phyloP scores from a whole-genome alignment of 208 protist genomes.

The Leishmania martiniquensis region DNA sequence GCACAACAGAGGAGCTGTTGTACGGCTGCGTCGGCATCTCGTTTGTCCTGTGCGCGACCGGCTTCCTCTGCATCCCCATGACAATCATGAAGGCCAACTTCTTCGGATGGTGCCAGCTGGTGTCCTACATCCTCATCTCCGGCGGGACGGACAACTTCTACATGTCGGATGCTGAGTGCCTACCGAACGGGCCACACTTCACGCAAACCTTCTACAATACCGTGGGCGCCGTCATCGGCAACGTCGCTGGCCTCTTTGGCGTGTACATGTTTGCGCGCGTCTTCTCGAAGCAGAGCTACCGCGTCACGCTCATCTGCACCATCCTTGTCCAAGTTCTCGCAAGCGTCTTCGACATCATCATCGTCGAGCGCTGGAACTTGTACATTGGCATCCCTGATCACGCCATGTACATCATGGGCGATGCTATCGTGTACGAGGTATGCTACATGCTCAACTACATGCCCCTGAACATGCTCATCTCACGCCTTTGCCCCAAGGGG shows the following conservation, averaged over 20 bases:
- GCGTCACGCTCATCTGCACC: constrained; percentile 48
- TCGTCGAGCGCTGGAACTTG: constrained; percentile 66
- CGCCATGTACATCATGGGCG: constrained; percentile 14
- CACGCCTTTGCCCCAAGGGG: constrained; percentile 69
- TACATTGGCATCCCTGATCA: constrained; percentile 48
- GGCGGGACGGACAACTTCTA: constrained; percentile 59
- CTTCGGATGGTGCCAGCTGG: constrained; percentile 40
- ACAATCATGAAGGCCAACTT: constrained; percentile 56
- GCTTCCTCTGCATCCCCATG: constrained; percentile 51
- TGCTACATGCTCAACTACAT: constrained; percentile 66
- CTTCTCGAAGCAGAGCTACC: constrained; percentile 48
- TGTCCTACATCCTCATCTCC: constrained; percentile 47
- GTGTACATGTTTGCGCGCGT: constrained; percentile 45
- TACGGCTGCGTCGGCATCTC: constrained; percentile 37
- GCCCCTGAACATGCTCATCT: constrained; percentile 75
- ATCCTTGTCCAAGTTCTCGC: constrained; percentile 49
- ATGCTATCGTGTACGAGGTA: constrained; percentile 61
- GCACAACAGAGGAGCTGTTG: constrained; percentile 35
- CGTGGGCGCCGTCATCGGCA: constrained; percentile 40
- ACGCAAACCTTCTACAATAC: constrained; percentile 39
- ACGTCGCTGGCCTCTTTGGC: constrained; percentile 37
- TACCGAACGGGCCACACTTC: constrained; percentile 45
- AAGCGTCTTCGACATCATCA: constrained; percentile 65
- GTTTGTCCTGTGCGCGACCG: constrained; percentile 31
- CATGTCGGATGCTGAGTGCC: constrained; percentile 35